Evolutionary conservation across 2,329 filamentous ascomycete species (phyloP), one percentile per base, ranked within the genome.

Genomic region (Trichoderma simmonsii): DNA sequence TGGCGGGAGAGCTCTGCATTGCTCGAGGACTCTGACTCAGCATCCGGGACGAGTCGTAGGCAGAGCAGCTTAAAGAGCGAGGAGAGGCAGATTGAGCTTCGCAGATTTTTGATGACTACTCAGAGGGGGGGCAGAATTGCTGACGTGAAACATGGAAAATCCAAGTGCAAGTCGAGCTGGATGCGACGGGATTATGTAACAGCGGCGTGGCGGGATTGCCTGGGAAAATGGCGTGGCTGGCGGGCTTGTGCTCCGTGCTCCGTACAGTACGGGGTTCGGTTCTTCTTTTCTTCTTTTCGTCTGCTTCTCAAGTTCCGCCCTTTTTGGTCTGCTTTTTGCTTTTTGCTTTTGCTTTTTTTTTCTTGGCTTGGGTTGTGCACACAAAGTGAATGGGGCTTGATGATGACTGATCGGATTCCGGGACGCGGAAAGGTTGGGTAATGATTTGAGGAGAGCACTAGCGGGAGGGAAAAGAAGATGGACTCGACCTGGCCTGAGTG

Each of bases 1-100:
- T 73, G 70, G 72, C 70, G 36, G 69, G 43, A 57, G 72, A 73
- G 71, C 71, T 73, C 72, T 73, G 72, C 72, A 73, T 73, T 73
- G 72, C 72, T 73, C 63, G 72, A 62, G 61, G 64, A 65, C 71
- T 73, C 72, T 73, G 72, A 73, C 72, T 73, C 72, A 73, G 72
- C 72, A 73, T 73, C 59, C 69, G 54, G 59, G 64, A 56, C 34
- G 32, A 39, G 39, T 43, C 39, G 39, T 39, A 26, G 21, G 59
- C 30, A 39, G 36, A 15, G 36, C 36, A 68, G 65, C 65, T 69
- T 48, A 56, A 59, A 59, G 43, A 69, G 26, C 51, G 70, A 68
- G 67, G 36, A 36, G 15, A 62, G 66, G 56, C 28, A 59, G 34
- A 4, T 59, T 60, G 64, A 59, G 64, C 64, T 67, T 68, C 24